Evolutionary conservation across 1,284 basidiomycete genomes (phyloP).

Genomic region (Spongispora temasekensis): DNA sequence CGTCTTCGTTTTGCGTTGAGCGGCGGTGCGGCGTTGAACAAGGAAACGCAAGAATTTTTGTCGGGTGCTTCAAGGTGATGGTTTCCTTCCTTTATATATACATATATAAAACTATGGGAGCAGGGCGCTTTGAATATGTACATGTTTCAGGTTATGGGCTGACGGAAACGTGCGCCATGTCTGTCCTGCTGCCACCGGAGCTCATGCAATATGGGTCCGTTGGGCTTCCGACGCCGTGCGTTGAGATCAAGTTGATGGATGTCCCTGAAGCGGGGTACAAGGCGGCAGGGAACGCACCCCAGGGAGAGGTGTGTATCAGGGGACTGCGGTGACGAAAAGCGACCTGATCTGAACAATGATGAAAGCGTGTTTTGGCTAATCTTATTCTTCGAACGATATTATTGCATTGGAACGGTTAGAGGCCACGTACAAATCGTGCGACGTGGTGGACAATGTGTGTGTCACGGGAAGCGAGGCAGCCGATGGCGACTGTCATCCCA

Average conservation of each 20-base stretch:
- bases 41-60: slow-evolving; percentile 91
- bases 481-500: slow-evolving; percentile 83
- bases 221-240: slow-evolving; percentile 82
- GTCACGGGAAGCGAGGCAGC: slow-evolving; percentile 90
- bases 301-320: slow-evolving; percentile 84
- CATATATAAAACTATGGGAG: too few relatives aligned
- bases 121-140: slow-evolving; percentile 24
- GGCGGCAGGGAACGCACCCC: slow-evolving; percentile 66
- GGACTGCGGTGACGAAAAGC: slow-evolving; percentile 79
- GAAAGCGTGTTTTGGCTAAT: slow-evolving; percentile 56
- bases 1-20: slow-evolving; percentile 76
- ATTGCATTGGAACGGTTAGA: slow-evolving; percentile 93
- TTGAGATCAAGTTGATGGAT: slow-evolving; percentile 88
- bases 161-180: slow-evolving; percentile 92
- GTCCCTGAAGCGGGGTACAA: slow-evolving; percentile 83
- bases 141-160: slow-evolving; percentile 86
- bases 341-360: slow-evolving; percentile 87
- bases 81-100: too few relatives aligned
- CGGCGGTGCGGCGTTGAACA: slow-evolving; percentile 85
- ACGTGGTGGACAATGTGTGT: slow-evolving; percentile 83
- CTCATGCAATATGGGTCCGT: slow-evolving; percentile 77
- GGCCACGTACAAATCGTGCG: slow-evolving; percentile 85
- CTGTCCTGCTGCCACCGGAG: slow-evolving; percentile 78
- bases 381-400: slow-evolving; percentile 16
- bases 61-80: slow-evolving; percentile 80